Evolutionary conservation across 1,139 yeast species (phyloP).

Genomic region (Candida sojae): DNA sequence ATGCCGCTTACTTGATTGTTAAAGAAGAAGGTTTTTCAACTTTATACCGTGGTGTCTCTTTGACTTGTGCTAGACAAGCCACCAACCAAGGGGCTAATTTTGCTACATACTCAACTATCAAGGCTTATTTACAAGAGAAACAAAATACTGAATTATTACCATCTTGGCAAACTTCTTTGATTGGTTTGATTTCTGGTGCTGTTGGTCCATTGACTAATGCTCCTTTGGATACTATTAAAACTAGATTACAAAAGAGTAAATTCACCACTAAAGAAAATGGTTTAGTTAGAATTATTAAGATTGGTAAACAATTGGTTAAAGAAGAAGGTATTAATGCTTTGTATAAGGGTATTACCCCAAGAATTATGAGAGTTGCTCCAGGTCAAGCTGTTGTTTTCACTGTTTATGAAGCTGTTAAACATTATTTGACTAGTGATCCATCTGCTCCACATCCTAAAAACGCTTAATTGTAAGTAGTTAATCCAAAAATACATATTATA

Average conservation of each 20-base stretch:
- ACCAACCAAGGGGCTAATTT: constrained; percentile 98
- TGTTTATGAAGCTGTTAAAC: constrained; percentile 87
- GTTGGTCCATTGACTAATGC: constrained; percentile 98
- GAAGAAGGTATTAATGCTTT: constrained; percentile 89
- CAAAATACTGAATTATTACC: constrained; percentile 73
- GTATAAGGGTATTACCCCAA: constrained; percentile 96
- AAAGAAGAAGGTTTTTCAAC: constrained; percentile 91
- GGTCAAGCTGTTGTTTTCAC: constrained; percentile 99
- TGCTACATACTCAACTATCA: constrained; percentile 88
- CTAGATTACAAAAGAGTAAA: constrained; percentile 91
- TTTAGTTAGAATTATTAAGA: constrained; percentile 72
- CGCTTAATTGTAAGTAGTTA: background rate
- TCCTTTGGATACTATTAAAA: constrained; percentile 95
- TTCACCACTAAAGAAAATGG: constrained; percentile 73
- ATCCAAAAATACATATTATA: background rate
- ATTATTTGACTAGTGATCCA: constrained; percentile 52
- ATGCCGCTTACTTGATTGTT: constrained; percentile 80
- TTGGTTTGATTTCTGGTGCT: constrained; percentile 94
- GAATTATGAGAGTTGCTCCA: constrained; percentile 99
- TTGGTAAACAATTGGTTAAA: constrained; percentile 76
- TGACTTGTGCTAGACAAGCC: constrained; percentile 97
- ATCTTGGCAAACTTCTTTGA: constrained; percentile 89
- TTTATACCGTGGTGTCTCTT: constrained; percentile 89
- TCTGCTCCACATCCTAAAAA: background rate
- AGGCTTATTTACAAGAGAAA: constrained; percentile 66